Percentiles rank a stretch among this genome's conserved stretches.
Evolutionary conservation across 345 rosid species (phyloP).

Genomic region (Raphanus sativus): DNA sequence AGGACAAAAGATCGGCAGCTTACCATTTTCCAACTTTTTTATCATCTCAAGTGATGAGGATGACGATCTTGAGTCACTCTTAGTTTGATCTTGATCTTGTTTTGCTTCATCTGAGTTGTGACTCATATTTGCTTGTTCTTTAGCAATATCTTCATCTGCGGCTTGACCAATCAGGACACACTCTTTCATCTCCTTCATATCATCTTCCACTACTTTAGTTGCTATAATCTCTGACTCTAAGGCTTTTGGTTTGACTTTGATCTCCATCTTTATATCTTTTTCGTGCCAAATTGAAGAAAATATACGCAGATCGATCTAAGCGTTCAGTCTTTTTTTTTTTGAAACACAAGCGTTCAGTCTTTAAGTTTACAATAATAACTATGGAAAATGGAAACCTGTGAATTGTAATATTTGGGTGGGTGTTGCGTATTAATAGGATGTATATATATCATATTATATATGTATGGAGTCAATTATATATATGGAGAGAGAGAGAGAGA

Average conservation of each 20-base stretch:
- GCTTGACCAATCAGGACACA: constrained; percentile 6
- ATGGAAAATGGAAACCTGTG: constrained; percentile 20
- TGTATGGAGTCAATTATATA: background rate
- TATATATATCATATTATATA: background rate
- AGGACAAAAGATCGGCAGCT: background rate
- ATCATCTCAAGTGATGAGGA: constrained; percentile 4
- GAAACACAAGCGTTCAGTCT: background rate
- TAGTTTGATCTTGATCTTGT: constrained; percentile 17
- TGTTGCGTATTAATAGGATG: constrained; percentile 19
- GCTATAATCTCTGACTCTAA: constrained; percentile 10
- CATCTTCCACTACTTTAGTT: constrained; percentile 22
- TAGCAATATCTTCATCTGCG: background rate
- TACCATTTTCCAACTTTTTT: constrained; percentile 20
- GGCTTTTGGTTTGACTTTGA: constrained; percentile 31
- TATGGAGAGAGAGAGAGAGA: background rate
- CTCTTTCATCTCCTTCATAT: constrained; percentile 18
- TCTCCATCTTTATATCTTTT: constrained; percentile 16
- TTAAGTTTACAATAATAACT: background rate
- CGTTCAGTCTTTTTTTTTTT: background rate
- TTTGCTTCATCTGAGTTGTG: constrained; percentile 2
- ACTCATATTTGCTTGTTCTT: constrained; percentile 11
- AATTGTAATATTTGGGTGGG: constrained; percentile 21
- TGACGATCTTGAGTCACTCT: constrained; percentile 3
- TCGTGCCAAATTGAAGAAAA: constrained; percentile 33
- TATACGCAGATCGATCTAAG: constrained; percentile 12